A percentile compares a stretch with the other conserved stretches of the same genome.
Evolutionary conservation across 257 asterid genomes (phyloP).

Genomic region (Nicotiana tabacum): DNA sequence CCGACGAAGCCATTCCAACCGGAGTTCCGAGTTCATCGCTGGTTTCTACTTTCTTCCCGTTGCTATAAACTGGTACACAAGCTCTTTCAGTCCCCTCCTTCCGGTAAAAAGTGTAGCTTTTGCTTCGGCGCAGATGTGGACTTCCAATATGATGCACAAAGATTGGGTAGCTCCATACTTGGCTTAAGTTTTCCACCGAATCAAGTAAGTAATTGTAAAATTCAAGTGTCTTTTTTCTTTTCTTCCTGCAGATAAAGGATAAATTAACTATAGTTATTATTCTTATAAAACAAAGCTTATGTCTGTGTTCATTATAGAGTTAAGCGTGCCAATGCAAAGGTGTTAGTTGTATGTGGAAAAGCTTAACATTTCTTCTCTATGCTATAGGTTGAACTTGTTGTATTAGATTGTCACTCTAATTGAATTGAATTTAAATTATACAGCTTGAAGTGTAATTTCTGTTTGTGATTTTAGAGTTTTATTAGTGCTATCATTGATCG

Average conservation of each 20-base stretch:
- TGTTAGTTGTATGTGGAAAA: no score
- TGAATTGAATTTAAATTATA: neutral
- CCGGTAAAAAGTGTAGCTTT: no score
- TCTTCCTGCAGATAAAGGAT: neutral
- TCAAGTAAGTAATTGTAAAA: neutral
- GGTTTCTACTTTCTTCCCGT: no score
- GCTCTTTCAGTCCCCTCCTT: no score
- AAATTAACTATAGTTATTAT: no score
- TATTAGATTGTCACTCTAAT: neutral
- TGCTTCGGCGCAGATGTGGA: no score
- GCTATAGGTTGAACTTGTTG: neutral
- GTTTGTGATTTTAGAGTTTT: neutral
- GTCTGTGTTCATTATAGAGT: no score
- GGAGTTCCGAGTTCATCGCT: no score
- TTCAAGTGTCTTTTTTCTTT: neutral
- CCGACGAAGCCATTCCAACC: neutral
- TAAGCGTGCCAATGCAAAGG: no score
- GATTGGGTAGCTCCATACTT: neutral
- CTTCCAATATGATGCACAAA: no score
- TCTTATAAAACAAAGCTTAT: no score
- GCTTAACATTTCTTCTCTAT: neutral
- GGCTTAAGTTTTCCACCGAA: neutral
- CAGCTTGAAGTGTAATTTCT: neutral
- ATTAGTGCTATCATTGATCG: neutral
- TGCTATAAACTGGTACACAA: no score